These are phyloP conservation scores for Blastobotrys malaysiensis DNA, from an alignment of 1,139 yeast species.

Conservation along the genomic window DNA sequence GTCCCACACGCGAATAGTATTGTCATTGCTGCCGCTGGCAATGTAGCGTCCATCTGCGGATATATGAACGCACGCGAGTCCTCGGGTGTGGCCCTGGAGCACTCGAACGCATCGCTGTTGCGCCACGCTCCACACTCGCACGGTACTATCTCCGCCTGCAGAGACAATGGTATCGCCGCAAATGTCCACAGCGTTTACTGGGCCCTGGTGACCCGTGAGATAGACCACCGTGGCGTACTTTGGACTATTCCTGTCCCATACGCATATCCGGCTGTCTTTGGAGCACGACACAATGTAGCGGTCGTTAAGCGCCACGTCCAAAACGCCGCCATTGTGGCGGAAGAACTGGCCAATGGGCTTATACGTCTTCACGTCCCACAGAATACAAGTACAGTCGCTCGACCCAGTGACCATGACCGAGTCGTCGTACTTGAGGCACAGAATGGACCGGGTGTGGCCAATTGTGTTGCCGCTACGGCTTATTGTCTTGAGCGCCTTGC, in stretches of 20 bases:
- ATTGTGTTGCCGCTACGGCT: slow-evolving; percentile 16
- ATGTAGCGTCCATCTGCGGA: slow-evolving; percentile 23
- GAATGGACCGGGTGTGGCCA: slow-evolving; percentile 32
- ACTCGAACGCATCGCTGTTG: slow-evolving; percentile 24
- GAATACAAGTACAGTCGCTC: slow-evolving; percentile 32
- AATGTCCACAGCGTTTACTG: slow-evolving; percentile 34
- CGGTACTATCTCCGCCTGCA: slow-evolving; percentile 35
- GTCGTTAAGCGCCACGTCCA: slow-evolving; percentile 28
- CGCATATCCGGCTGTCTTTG: slow-evolving; percentile 31
- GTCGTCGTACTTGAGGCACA: slow-evolving; percentile 33
- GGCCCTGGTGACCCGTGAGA: slow-evolving; percentile 32
- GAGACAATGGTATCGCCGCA: slow-evolving; percentile 28
- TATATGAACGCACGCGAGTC: slow-evolving; percentile 34
- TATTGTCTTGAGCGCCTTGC: slow-evolving; percentile 23
- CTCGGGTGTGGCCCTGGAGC: slow-evolving; percentile 33
- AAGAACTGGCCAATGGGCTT: slow-evolving; percentile 24
- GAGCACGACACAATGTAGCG: slow-evolving; percentile 32
- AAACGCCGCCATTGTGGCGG: slow-evolving; percentile 30
- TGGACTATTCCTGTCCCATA: slow-evolving; percentile 26
- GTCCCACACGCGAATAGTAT: slow-evolving; percentile 34
- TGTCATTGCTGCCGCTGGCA: slow-evolving; percentile 36
- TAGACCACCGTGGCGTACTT: slow-evolving; percentile 17
- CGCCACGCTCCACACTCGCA: slow-evolving; percentile 30
- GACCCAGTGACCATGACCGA: slow-evolving; percentile 35
- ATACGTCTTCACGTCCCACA: slow-evolving; percentile 30